These are phyloP conservation scores for Debaryomycetaceae sp. DNA, from an alignment of 1,139 yeast genomes.

Conservation along the genomic window DNA sequence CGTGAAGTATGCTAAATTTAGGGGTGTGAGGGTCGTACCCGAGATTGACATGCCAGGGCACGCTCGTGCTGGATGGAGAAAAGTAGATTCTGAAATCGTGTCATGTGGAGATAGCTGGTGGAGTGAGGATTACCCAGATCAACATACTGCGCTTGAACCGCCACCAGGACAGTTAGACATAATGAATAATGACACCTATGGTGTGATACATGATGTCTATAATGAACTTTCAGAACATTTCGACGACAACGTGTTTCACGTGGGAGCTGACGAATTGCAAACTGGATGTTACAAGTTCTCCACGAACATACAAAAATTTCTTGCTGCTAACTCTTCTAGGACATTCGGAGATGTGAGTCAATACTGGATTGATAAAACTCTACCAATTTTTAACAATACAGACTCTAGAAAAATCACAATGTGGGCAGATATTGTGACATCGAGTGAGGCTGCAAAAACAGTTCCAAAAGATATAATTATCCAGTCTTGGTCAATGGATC, in stretches of 20 bases:
- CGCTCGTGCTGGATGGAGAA: conserved; percentile 43
- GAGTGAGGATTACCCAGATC: conserved; percentile 22
- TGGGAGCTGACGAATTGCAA: conserved; percentile 45
- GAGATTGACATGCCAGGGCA: conserved; percentile 52
- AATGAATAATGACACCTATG: conserved; percentile 31
- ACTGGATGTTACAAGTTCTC: conserved; percentile 37
- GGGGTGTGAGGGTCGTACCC: conserved; percentile 46
- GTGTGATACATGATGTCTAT: conserved; percentile 33
- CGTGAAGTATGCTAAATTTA: conserved; percentile 30
- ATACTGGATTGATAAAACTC: conserved; percentile 36
- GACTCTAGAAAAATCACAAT: conserved; percentile 28
- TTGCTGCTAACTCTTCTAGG: conserved; percentile 21
- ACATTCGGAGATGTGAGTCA: conserved; percentile 32
- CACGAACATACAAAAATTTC: conserved; percentile 24
- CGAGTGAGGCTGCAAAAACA: conserved; percentile 17
- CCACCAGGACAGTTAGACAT: conserved; percentile 47
- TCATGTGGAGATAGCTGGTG: conserved; percentile 35
- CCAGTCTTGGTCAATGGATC: conserved; percentile 40
- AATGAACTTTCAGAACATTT: conserved; percentile 34
- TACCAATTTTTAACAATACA: conserved; percentile 30
- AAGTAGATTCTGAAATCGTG: conserved; percentile 30
- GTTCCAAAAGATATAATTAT: conserved; percentile 32
- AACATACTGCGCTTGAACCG: conserved; percentile 40
- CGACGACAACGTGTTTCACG: conserved; percentile 40
- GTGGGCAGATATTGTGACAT: conserved; percentile 49